Evolutionary conservation across 352 stramenopile species (phyloP), one percentile per base, ranked within the genome.

Genomic region (Salisapilia sapeloensis): DNA sequence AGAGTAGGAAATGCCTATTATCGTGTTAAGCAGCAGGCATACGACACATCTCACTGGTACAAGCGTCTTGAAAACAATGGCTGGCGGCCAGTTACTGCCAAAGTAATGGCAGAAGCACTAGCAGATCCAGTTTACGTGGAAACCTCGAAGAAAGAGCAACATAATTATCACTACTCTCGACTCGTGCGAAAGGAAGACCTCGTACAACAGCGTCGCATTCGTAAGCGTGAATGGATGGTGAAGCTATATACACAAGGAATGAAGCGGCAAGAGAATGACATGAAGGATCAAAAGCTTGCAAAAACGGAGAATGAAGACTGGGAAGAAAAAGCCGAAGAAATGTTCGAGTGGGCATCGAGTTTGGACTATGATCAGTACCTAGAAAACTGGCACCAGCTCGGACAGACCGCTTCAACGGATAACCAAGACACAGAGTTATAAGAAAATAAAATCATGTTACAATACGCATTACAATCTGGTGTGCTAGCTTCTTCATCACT

Each of bases 61-160:
- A 46, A 58, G 20, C 67, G 82, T 9, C 55, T 84, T 12, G 83
- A 95, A 39, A 85, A 92, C 56, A 95, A 95, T 26, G 76, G 78
- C 4, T 95, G 83, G 82, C 72, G 82, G 4, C 69, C 72, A 2
- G 79, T 95, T 45, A 90, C 76, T 0, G 64, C 71, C 30, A 86
- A 87, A 41, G 66, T 81, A 18, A 36, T 86, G 16, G 42, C 61
- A 1, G 66, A 79, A 29, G 59, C 71, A 6, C 60, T 51, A 24
- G 57, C 56, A 18, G 70, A 83, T 30, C 61, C 66, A 20, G 54
- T 83, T 12, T 43, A 59, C 3, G 36, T 64, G 29, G 63, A 53
- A 13, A 83, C 70, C 3, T 39, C 44, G 4, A 53, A 51, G 20
- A 61, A 55, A 24, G 31, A 38, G 4, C 31, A 46, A 6, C 27